phyloP scores from a whole-genome alignment of 768 basidiomycete species.

The Crassisporium funariophilum region DNA sequence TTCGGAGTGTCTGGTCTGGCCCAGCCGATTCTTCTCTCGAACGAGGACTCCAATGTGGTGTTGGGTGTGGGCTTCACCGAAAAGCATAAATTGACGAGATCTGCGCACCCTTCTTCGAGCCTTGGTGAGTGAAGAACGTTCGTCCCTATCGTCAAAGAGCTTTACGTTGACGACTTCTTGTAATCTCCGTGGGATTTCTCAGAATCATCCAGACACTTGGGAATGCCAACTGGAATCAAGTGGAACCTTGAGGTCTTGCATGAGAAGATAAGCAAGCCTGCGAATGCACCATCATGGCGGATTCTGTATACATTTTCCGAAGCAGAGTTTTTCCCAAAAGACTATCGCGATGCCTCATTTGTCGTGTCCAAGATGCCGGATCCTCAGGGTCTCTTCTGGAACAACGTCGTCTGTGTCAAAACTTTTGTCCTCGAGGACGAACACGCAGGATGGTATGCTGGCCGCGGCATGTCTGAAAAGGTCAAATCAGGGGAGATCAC shows the following conservation, averaged over 20 bases:
- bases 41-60: conserved; percentile 18
- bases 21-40: conserved; percentile 31
- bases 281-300: conserved; percentile 19
- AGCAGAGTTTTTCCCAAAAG: conserved; percentile 26
- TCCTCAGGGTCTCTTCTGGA: conserved; percentile 23
- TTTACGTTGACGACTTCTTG: background rate
- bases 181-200: background rate
- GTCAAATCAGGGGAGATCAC: conserved; percentile 10
- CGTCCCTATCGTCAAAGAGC: background rate
- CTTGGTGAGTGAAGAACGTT: conserved; percentile 17
- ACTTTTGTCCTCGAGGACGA: conserved; percentile 26
- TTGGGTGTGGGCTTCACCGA: conserved; percentile 24
- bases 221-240: conserved; percentile 11
- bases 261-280: conserved; percentile 1
- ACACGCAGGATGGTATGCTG: conserved; percentile 4
- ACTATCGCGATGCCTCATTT: conserved; percentile 25
- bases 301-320: conserved; percentile 30
- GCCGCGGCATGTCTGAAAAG: background rate
- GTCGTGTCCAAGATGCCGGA: conserved; percentile 20
- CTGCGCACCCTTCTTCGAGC: conserved; percentile 18
- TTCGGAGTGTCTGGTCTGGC: conserved; percentile 30
- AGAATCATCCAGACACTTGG: conserved; percentile 5
- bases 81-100: conserved; percentile 23
- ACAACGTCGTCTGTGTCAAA: conserved; percentile 27
- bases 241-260: conserved; percentile 25